Percentiles rank a stretch among this genome's conserved stretches.
phyloP scores from a whole-genome alignment of 805 yeast species.

The Pichia heedii region DNA sequence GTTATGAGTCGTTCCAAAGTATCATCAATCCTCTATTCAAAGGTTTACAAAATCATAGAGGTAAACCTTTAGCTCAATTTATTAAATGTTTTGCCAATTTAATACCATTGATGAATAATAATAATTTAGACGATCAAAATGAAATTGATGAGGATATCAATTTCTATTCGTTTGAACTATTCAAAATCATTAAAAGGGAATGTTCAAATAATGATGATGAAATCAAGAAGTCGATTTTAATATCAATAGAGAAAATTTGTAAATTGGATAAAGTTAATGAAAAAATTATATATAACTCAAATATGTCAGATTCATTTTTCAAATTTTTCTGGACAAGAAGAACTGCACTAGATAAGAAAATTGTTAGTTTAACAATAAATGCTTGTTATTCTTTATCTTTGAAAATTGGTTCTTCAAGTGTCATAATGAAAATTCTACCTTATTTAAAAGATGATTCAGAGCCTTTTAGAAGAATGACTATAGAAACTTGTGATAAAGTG shows the following conservation, averaged over 20 bases:
- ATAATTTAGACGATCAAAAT: too few relatives aligned
- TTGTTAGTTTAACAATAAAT: slow-evolving; percentile 54
- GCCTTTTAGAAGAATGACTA: slow-evolving; percentile 67
- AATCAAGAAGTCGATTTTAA: slow-evolving; percentile 65
- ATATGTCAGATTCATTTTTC: slow-evolving; percentile 51
- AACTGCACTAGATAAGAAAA: slow-evolving; percentile 56
- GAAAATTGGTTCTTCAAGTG: slow-evolving; percentile 54
- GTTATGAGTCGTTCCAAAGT: slow-evolving; percentile 76
- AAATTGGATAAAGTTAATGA: slow-evolving; percentile 48
- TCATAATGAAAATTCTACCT: slow-evolving; percentile 47
- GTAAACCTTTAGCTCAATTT: slow-evolving; percentile 67
- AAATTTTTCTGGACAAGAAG: slow-evolving; percentile 75
- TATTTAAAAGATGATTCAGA: slow-evolving; percentile 78
- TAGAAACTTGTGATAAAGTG: slow-evolving; percentile 56
- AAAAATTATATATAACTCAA: slow-evolving; percentile 39
- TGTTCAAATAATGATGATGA: slow-evolving; percentile 81
- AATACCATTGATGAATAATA: slow-evolving; percentile 81
- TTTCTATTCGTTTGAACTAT: slow-evolving; percentile 67
- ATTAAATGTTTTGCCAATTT: slow-evolving; percentile 69
- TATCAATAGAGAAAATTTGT: slow-evolving; percentile 60
- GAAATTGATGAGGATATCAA: slow-evolving; percentile 39
- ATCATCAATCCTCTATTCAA: slow-evolving; percentile 72
- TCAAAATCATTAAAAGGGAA: slow-evolving; percentile 60
- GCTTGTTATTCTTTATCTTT: slow-evolving; percentile 61
- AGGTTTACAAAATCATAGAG: slow-evolving; percentile 70